Conservation (phyloP, 2,329 filamentous ascomycete species). For the Hypoxylon sp. region DNA sequence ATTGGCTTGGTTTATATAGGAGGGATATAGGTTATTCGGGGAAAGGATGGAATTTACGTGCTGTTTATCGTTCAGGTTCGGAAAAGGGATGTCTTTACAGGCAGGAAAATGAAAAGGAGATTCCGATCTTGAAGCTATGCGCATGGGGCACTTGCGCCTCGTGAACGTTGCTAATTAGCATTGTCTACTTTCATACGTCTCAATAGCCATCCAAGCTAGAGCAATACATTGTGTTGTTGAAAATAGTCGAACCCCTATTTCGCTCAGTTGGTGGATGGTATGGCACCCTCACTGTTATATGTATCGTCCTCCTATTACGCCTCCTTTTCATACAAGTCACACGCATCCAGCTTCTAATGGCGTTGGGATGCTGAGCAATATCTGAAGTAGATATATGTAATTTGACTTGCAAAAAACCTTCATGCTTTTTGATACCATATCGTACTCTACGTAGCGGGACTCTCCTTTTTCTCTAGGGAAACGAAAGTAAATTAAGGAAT, state of each 20-base stretch:
- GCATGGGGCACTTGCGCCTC: neutral
- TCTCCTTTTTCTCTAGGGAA: neutral
- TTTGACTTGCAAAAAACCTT: neutral
- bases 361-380: neutral
- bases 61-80: neutral
- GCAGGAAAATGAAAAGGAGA: neutral
- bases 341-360: neutral
- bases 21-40: neutral
- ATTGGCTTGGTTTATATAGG: slow-evolving; percentile 1
- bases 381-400: neutral
- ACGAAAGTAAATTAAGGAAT: neutral
- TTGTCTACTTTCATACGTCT: neutral
- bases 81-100: neutral
- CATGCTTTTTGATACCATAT: neutral
- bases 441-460: neutral
- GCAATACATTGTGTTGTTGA: neutral
- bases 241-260: neutral
- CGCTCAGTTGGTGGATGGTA: neutral
- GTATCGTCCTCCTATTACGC: neutral
- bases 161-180: neutral
- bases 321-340: neutral
- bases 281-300: neutral
- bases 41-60: neutral
- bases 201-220: neutral
- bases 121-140: neutral